phyloP scores from a whole-genome alignment of 768 basidiomycete species.

The Omphalotus guepiniiformis region DNA sequence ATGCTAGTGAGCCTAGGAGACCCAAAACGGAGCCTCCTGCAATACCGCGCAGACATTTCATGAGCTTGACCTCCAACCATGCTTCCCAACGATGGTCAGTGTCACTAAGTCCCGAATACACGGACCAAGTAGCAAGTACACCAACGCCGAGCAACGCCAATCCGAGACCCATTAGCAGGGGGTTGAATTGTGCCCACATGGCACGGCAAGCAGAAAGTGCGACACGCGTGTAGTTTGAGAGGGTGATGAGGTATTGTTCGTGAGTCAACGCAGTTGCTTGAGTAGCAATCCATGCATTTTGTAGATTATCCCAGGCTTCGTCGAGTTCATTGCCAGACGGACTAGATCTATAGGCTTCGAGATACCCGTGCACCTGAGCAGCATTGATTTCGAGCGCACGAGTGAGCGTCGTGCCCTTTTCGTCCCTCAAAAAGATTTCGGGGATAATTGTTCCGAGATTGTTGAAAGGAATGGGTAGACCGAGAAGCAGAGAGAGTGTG shows the following conservation, averaged over 20 bases:
- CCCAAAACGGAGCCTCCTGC: conserved; percentile 37
- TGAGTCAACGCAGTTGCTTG: conserved; percentile 14
- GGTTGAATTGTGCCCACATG: conserved; percentile 95
- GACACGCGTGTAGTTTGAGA: conserved; percentile 51
- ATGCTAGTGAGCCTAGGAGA: conserved; percentile 23
- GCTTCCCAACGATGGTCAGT: conserved; percentile 36
- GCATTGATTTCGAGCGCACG: conserved; percentile 68
- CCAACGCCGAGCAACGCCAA: conserved; percentile 56
- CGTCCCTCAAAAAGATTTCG: conserved; percentile 73
- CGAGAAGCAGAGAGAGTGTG: conserved; percentile 82
- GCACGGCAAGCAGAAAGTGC: conserved; percentile 70
- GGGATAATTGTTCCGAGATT: conserved; percentile 91
- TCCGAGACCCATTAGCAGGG: conserved; percentile 71
- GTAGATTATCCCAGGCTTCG: conserved; percentile 52
- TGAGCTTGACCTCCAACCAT: conserved; percentile 33
- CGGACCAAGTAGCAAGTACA: conserved; percentile 47
- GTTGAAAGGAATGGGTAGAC: conserved; percentile 92
- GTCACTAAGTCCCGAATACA: conserved; percentile 47
- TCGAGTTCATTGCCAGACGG: conserved; percentile 72
- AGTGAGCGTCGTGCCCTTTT: conserved; percentile 35
- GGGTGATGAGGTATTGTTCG: conserved; percentile 32
- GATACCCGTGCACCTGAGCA: conserved; percentile 70
- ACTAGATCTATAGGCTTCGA: conserved; percentile 71
- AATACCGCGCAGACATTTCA: conserved; percentile 28
- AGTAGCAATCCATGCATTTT: conserved; percentile 39